Conservation (phyloP, 371 early-diverging fungal genomes). For the Mortierella sp. region DNA sequence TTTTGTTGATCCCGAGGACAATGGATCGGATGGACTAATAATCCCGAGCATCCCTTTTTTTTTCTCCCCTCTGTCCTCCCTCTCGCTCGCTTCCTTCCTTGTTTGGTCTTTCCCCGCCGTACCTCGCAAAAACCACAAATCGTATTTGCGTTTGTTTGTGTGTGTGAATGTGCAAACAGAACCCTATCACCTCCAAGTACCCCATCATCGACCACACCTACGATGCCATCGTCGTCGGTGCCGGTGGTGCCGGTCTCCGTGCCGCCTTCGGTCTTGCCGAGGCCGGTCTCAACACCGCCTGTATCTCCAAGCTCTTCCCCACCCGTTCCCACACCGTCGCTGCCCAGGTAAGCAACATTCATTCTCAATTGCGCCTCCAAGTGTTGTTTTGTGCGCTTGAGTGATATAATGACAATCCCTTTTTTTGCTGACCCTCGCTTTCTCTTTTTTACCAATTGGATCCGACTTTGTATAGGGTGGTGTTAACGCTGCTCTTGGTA, state of each 20-base stretch:
- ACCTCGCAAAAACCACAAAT: slow-evolving; percentile 18
- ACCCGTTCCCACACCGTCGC: slow-evolving; percentile 99
- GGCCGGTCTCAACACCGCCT: slow-evolving; percentile 98
- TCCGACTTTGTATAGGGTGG: slow-evolving; percentile 81
- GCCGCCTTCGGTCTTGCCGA: slow-evolving; percentile 98
- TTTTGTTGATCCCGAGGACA: background rate
- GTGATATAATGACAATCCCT: background rate
- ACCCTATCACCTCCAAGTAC: slow-evolving; percentile 80
- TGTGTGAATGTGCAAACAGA: slow-evolving; percentile 50
- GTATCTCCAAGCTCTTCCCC: slow-evolving; percentile 98
- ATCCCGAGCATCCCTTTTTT: background rate
- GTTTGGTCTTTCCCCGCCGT: slow-evolving; percentile 45
- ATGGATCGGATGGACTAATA: slow-evolving; percentile 12
- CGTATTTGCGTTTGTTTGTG: background rate
- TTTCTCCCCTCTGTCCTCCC: background rate
- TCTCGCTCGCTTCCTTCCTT: slow-evolving; percentile 30
- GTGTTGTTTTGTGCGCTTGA: background rate
- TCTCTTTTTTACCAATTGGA: background rate
- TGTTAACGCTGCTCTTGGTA: slow-evolving; percentile 98
- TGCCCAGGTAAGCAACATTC: slow-evolving; percentile 79
- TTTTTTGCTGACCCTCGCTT: background rate
- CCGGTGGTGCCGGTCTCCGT: slow-evolving; percentile 98
- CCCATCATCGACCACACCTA: slow-evolving; percentile 97
- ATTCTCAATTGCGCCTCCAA: background rate
- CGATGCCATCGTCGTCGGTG: slow-evolving; percentile 98